These are phyloP conservation scores for Syzygium grande DNA, from an alignment of 345 rosid species.

Conservation along the genomic window DNA sequence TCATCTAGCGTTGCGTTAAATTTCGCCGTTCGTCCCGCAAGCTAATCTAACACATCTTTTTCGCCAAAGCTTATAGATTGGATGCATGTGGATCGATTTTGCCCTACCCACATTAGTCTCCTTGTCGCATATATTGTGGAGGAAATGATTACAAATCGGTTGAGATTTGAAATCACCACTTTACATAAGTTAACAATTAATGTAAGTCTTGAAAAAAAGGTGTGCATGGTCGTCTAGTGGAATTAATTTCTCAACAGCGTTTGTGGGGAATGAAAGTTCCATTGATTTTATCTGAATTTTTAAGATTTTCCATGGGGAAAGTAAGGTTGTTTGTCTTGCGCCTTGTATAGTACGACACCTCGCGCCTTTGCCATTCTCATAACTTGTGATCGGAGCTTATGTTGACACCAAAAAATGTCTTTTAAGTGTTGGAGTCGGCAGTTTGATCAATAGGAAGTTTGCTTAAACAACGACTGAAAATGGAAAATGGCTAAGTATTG, in stretches of 20 bases:
- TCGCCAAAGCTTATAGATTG: not conserved
- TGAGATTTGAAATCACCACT: not conserved
- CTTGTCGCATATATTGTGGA: not conserved
- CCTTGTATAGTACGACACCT: not conserved
- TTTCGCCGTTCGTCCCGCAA: not conserved
- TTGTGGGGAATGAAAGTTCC: not conserved
- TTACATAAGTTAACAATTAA: not conserved
- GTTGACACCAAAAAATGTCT: not conserved
- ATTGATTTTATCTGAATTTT: not conserved
- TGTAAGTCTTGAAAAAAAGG: not conserved
- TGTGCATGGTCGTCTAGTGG: not conserved
- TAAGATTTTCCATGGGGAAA: not conserved
- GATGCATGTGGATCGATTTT: not conserved
- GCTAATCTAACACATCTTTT: not conserved
- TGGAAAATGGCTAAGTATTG: too few species aligned
- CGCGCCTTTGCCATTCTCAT: too few species aligned
- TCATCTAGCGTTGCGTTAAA: not conserved
- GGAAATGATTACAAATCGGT: not conserved
- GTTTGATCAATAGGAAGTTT: not conserved
- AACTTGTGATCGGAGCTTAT: not conserved
- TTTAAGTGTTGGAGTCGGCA: not conserved
- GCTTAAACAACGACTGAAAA: too few species aligned
- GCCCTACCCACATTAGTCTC: not conserved
- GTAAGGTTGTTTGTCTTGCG: not conserved
- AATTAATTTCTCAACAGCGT: not conserved